Base-by-base conservation (phyloP, 139 green algal species). In the Monoraphidium neglectum region DNA sequence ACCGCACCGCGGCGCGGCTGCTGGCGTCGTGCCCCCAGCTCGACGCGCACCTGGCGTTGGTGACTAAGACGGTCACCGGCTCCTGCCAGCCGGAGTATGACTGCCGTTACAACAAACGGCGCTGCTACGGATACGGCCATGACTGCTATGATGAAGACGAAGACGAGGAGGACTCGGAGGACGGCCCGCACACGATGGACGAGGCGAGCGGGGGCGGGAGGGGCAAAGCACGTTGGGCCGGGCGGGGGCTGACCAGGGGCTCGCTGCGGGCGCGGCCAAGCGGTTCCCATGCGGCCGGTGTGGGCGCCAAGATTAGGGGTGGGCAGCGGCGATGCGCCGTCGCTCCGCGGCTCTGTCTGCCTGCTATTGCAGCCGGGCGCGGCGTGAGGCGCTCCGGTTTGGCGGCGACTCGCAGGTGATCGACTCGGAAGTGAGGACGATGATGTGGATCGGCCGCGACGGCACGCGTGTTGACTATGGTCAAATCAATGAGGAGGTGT, bases 1-100 rank as follows among this genome's bases (percentile, higher is more conserved):
- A 81, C 56, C 28, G 51, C 0, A 56, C 54, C 1, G 18, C 75
- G 75, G 75, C 38, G 64, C 37, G 37, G 3, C 37, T 36, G 40
- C 65, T 80, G 53, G 16, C 2, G 10, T n/a, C 35, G 2, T 70
- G 46, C 40, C n/a, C 23, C 12, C 1, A n/a, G 28, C 36, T 80
- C 24, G 75, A 75, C 26, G 47, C 70, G 30, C 54, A 80, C 75
- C 54, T 80, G 66, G 66, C 60, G 62, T 54, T 80, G 66, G 53
- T 80, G 15, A 80, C 54, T 3, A 72, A 69, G 26, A 51, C 13
- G 28, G 64, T 80, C 24, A 5, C 16, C 56, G 71, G 71, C 46
- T 30, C 6, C 26, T 5, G 4, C 61, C 43, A 74, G 3, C 62
- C 1, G 6, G 6, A 24, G 6, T 12, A 13, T 33, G 68, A 26